Evolutionary conservation across 495 filamentous ascomycete species (phyloP).

Genomic region (Evernia prunastri): DNA sequence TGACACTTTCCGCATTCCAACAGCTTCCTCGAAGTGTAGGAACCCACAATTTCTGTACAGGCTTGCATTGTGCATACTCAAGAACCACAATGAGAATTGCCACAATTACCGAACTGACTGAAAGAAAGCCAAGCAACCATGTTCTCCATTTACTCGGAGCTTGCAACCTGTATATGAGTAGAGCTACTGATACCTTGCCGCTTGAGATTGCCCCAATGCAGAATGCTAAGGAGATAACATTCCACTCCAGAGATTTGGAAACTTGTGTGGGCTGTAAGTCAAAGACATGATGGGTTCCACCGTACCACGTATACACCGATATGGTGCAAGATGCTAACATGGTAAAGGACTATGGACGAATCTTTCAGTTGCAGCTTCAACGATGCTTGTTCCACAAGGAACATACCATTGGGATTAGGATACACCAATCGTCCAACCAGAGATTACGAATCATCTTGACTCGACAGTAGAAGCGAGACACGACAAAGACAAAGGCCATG

Average conservation of each 20-base stretch:
- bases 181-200: slow-evolving; percentile 5
- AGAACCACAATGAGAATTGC: background rate
- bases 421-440: slow-evolving; percentile 4
- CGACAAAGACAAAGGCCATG: background rate
- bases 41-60: background rate
- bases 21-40: slow-evolving; percentile 2
- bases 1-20: background rate
- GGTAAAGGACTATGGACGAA: background rate
- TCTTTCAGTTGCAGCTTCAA: no score
- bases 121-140: background rate
- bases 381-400: no score
- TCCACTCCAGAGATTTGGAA: background rate
- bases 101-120: background rate
- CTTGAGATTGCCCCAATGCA: background rate
- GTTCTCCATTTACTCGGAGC: background rate
- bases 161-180: slow-evolving; percentile 3
- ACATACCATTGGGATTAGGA: background rate
- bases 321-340: no score
- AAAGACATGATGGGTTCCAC: background rate
- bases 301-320: background rate
- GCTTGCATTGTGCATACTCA: background rate
- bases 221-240: background rate
- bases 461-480: background rate
- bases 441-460: background rate
- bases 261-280: background rate